phyloP scores from a whole-genome alignment of 768 basidiomycete species.

The Russula griseocarnosa region DNA sequence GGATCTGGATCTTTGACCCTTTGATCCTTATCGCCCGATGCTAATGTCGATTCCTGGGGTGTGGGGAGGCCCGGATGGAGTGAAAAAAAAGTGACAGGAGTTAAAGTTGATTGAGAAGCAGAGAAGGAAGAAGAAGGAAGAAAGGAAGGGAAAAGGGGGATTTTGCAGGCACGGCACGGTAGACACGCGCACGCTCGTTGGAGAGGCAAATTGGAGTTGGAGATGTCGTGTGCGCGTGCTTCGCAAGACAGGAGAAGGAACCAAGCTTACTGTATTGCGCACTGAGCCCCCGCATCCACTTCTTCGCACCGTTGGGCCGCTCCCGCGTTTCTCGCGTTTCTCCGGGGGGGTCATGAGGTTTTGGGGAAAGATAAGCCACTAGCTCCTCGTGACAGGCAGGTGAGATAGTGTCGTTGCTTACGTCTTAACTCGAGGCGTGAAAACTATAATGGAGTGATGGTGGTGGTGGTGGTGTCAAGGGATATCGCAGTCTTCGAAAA shows the following conservation, averaged over 20 bases:
- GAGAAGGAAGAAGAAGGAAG: background rate
- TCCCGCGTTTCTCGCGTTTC: no score
- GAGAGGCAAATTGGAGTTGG: background rate
- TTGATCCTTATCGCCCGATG: background rate
- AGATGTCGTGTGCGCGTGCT: background rate
- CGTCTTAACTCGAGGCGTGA: conserved; percentile 12
- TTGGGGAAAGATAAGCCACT: conserved; percentile 13
- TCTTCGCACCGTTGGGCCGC: background rate
- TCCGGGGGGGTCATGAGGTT: conserved; percentile 14
- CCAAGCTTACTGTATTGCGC: background rate
- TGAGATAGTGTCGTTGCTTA: conserved; percentile 13
- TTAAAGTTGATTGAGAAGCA: background rate
- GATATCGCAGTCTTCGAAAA: no score
- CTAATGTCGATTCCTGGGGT: no score
- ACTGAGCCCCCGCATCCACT: background rate
- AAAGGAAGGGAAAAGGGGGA: background rate
- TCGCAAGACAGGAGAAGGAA: background rate
- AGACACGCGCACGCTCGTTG: background rate
- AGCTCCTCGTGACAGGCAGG: conserved; percentile 13
- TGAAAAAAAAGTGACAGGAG: background rate
- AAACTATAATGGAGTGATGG: background rate
- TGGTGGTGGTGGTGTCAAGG: background rate
- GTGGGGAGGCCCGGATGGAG: background rate
- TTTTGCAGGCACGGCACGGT: background rate
- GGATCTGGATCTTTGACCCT: background rate